Evolutionary conservation across 148 eudicot genomes (phyloP).

Genomic region (Chenopodium berlandieri): DNA sequence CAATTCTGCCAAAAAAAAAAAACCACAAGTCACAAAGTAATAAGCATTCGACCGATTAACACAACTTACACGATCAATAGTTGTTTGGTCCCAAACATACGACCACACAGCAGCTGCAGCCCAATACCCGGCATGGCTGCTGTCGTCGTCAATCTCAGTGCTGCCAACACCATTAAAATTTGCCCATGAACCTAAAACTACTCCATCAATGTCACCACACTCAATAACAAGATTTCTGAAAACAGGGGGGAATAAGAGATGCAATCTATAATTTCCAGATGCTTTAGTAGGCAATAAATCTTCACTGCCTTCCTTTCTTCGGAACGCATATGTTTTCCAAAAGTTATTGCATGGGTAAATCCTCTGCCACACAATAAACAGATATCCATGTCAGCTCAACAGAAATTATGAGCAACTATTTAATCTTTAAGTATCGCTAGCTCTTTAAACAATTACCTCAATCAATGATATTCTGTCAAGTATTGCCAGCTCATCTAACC

Average conservation of each 20-base stretch:
- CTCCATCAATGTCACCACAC: conserved; percentile 93
- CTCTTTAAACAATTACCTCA: conserved; percentile 76
- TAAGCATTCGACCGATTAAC: not conserved
- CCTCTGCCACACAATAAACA: conserved; percentile 51
- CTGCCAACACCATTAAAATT: conserved; percentile 38
- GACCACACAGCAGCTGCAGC: conserved; percentile 91
- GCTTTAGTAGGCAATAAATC: conserved; percentile 32
- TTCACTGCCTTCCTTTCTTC: conserved; percentile 39
- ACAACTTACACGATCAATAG: conserved; percentile 83
- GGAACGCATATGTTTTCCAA: conserved; percentile 53
- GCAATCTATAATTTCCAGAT: conserved; percentile 40
- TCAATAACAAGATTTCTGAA: conserved; percentile 41
- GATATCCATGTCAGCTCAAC: conserved; percentile 31
- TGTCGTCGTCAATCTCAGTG: conserved; percentile 58
- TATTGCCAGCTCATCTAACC: conserved; percentile 67
- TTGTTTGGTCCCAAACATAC: conserved; percentile 87
- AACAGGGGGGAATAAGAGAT: conserved; percentile 36
- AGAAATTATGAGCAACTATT: conserved; percentile 16
- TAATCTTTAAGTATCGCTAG: conserved; percentile 42
- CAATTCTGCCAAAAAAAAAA: not conserved
- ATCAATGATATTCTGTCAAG: conserved; percentile 72
- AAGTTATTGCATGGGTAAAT: conserved; percentile 84
- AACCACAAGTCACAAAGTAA: not conserved
- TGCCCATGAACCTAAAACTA: conserved; percentile 83
- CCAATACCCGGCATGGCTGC: conserved; percentile 73